Evolutionary conservation across 176 grass and related monocot genomes (phyloP), one percentile per base, ranked within the genome.

Genomic region (Oryza glumipatula): DNA sequence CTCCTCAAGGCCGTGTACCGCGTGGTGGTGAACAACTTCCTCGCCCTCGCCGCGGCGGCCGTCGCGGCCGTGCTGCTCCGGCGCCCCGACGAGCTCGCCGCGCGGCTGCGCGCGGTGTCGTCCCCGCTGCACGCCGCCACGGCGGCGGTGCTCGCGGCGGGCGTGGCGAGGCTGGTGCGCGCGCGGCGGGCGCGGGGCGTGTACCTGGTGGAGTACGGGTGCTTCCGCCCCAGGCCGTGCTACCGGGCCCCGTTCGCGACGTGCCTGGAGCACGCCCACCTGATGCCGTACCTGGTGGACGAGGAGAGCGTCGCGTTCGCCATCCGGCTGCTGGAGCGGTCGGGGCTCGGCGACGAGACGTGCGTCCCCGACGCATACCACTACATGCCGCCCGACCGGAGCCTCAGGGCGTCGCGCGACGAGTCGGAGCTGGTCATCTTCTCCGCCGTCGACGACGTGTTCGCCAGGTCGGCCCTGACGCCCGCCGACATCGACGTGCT

Each of bases 171-270:
- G 64, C 19, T 87, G 19, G 0, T 36, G 64, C 48, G 72, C 24
- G 13, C 81, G 65, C 72, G 72, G 6, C 48, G 78, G 21, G 13
- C 48, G 1, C 28, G 41, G 64, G 85, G 61, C 36, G 85, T 87
- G 65, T 92, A 92, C 83, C 84, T 92, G 1, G 87, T 92, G 15
- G 90, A 89, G 68, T 92, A 89, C 71, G 80, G 80, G 13, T 92
- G 90, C 87, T 92, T 92, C 90, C 79, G 84, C 5, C 90, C 90
- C 6, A 58, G 13, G 46, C 0, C 65, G 1, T 48, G 26, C 49
- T 73, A 21, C 80, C 80, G 88, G 12, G 47, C 81, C 54, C 87
- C 87, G 22, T 84, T 89, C 87, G 71, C 88, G 3, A 87, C 87
- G 49, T 87, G 80, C 84, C 43, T 43, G 7, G 91, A 89, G 84